Percentiles rank a stretch among this genome's conserved stretches.
Evolutionary conservation across 2,329 filamentous ascomycete genomes (phyloP).

Genomic region (Pseudogymnoascus sp.): DNA sequence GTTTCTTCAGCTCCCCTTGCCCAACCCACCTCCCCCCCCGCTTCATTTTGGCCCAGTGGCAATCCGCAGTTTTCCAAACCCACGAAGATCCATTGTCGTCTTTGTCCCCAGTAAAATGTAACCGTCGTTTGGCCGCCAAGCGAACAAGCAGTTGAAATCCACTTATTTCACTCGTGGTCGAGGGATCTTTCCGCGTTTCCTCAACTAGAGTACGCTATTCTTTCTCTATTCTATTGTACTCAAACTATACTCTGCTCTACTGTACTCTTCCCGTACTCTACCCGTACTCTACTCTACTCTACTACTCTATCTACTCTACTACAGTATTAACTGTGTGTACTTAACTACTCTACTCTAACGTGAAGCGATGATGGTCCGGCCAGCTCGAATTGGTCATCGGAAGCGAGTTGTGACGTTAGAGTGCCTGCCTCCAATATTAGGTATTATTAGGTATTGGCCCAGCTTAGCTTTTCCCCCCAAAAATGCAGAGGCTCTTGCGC

Average conservation of each 20-base stretch:
- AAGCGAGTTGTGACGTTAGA: constrained; percentile 1
- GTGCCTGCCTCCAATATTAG: not conserved
- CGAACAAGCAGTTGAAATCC: not conserved
- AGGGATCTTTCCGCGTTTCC: not conserved
- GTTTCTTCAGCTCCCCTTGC: not conserved
- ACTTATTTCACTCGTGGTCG: constrained; percentile 5
- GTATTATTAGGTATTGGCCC: not conserved
- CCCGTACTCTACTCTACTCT: not conserved
- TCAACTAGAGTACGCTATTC: not conserved
- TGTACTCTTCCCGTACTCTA: not conserved
- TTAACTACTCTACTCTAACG: not conserved
- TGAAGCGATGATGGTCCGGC: not conserved
- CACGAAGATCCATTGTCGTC: not conserved
- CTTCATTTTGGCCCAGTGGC: not conserved
- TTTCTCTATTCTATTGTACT: not conserved
- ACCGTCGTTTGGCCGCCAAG: not conserved
- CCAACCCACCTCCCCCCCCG: not conserved
- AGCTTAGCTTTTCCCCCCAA: not conserved
- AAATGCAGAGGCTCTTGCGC: not conserved
- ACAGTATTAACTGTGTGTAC: not conserved
- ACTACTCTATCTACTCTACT: not conserved
- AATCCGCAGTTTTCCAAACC: not conserved
- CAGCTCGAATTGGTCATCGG: constrained; percentile 4
- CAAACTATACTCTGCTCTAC: not conserved
- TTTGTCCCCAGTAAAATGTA: not conserved